phyloP scores from a whole-genome alignment of 2,329 filamentous ascomycete genomes.

The Allantophomopsis lycopodina region DNA sequence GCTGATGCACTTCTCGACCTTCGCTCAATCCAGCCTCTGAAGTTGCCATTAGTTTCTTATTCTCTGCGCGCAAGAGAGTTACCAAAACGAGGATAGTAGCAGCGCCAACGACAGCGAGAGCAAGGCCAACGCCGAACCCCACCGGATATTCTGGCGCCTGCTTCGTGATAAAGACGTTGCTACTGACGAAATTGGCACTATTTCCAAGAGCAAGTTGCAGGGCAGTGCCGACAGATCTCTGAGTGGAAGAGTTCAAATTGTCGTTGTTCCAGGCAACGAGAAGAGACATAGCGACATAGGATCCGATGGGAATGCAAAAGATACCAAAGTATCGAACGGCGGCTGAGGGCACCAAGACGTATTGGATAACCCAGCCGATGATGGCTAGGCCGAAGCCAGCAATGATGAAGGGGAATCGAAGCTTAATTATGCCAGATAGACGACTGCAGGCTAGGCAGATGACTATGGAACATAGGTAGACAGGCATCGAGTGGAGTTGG shows the following conservation, averaged over 20 bases:
- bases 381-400: constrained; percentile 49
- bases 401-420: constrained; percentile 48
- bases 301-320: constrained; percentile 29
- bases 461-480: constrained; percentile 52
- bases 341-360: constrained; percentile 9
- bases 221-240: constrained; percentile 31
- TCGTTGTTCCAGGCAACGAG: constrained; percentile 42
- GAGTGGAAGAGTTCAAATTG: constrained; percentile 52
- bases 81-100: no score
- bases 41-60: no score
- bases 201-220: constrained; percentile 27
- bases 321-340: constrained; percentile 30
- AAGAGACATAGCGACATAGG: constrained; percentile 29
- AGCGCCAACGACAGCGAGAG: no score
- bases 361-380: constrained; percentile 40
- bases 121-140: not conserved
- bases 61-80: no score
- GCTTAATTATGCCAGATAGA: constrained; percentile 41
- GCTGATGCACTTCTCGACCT: no score
- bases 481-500: constrained; percentile 52
- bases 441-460: constrained; percentile 35
- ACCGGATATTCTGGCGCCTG: constrained; percentile 1
- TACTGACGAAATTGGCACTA: constrained; percentile 24
- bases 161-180: not conserved
- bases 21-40: no score